Base-by-base conservation (phyloP, 768 basidiomycete genomes). In the Termitomyces titanicus region DNA sequence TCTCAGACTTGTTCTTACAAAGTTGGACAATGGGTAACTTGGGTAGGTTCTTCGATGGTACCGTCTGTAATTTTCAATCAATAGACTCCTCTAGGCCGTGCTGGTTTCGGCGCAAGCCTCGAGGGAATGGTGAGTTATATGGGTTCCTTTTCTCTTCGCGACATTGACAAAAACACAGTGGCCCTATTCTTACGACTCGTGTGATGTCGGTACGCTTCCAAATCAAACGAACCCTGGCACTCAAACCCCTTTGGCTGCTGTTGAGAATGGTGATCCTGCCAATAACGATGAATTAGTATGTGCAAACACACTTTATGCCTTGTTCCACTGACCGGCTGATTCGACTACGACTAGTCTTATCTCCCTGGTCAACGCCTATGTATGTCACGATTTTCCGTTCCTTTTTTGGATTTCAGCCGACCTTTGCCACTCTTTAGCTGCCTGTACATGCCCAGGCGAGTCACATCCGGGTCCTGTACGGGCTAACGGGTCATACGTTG, bases 171-270 rank as follows among this genome's bases (percentile, higher is more conserved):
- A n/a, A 55, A 24, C 39, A 0, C 61, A 63, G 83, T 87, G 85
- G 85, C 86, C 86, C 7, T 88, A 86, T 64, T 77, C 80, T 12
- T 88, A 87, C 61, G 84, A 88, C 51, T 66, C 82, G 3, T 92
- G 92, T 66, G 92, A 93, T 66, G 79, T 90, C 12, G 92, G 92
- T 3, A 93, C 91, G 1, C 70, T 89, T 6, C 74, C 81, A 3
- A 93, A 93, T 68, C 94, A 95, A 68, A 81, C 87, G 8, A 68
- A 84, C 60, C 82, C 86, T 47, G 88, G 82, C 9, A 72, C 69
- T 15, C 53, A 59, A 18, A 79, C 42, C 3, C 88, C 87, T 15
- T 57, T 72, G 3, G 76, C 77, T 22, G 78, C 82, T 5, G 78
- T 56, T 44, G 59, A 66, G 38, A 68, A 74, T 3, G 78, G 78